A percentile compares a stretch with the other conserved stretches of the same genome.
Conservation (phyloP, 441 rosid species). For the Macaranga tanarius region DNA sequence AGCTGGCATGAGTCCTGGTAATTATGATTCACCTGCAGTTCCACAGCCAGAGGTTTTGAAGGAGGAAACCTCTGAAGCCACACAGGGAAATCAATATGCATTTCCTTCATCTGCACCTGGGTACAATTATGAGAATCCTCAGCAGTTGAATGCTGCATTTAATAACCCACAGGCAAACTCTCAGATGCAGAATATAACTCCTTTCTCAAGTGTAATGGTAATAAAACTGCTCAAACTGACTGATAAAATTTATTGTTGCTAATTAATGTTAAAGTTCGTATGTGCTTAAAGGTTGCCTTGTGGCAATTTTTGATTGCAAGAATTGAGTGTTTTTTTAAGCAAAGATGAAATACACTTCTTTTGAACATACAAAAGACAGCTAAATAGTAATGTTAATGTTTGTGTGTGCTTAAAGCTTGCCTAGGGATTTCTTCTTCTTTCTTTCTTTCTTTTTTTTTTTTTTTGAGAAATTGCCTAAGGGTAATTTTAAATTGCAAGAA, state of each 20-base stretch:
- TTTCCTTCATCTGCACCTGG: constrained; percentile 66
- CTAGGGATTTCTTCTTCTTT: too few species aligned
- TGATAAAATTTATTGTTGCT: constrained; percentile 3
- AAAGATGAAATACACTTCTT: too few species aligned
- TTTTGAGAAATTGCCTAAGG: too few species aligned
- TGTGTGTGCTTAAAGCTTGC: too few species aligned
- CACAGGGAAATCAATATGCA: constrained; percentile 64
- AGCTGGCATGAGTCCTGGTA: constrained; percentile 45
- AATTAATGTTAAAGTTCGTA: not conserved
- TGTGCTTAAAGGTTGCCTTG: not conserved
- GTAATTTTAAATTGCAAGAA: too few species aligned
- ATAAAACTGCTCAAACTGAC: constrained; percentile 4
- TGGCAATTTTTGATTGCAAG: not conserved
- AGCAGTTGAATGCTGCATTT: constrained; percentile 64
- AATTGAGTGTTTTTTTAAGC: not conserved
- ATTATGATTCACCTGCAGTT: constrained; percentile 62
- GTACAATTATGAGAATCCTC: constrained; percentile 61
- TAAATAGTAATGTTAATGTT: too few species aligned
- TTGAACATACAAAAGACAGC: too few species aligned
- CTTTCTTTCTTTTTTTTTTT: too few species aligned
- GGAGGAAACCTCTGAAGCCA: constrained; percentile 58
- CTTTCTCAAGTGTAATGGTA: constrained; percentile 86
- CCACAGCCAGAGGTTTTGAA: constrained; percentile 64
- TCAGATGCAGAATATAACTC: constrained; percentile 70
- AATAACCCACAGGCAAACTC: constrained; percentile 56